Evolutionary conservation across 2,329 filamentous ascomycete species (phyloP).

Genomic region (Colletotrichum paranaense): DNA sequence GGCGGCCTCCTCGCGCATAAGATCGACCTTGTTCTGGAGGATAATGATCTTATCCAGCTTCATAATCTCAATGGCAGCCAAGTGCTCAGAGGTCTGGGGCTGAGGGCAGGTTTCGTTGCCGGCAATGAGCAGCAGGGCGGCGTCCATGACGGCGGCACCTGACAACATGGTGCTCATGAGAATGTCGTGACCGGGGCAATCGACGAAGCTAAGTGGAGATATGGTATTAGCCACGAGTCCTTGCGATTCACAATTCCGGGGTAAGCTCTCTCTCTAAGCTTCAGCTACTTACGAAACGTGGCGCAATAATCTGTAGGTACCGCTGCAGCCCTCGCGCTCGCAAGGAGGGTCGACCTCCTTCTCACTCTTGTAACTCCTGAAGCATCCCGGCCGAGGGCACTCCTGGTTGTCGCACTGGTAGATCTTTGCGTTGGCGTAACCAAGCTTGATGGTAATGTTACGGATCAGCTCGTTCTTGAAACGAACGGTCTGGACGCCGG

Average conservation of each 20-base stretch:
- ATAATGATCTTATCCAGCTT: conserved; percentile 99
- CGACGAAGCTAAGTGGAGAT: conserved; percentile 78
- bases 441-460: conserved; percentile 99
- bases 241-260: conserved; percentile 12
- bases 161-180: conserved; percentile 99
- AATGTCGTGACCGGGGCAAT: conserved; percentile 99
- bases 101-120: conserved; percentile 99
- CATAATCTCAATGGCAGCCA: conserved; percentile 99
- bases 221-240: conserved; percentile 38
- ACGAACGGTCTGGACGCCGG: conserved; percentile 96
- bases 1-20: conserved; percentile 96
- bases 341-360: conserved; percentile 98
- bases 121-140: conserved; percentile 93
- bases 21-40: conserved; percentile 98
- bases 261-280: conserved; percentile 14
- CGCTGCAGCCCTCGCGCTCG: conserved; percentile 90
- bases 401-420: conserved; percentile 96
- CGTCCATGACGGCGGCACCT: conserved; percentile 99
- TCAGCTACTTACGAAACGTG: conserved; percentile 83
- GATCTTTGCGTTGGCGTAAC: conserved; percentile 99
- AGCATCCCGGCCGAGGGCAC: conserved; percentile 95
- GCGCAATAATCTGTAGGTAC: conserved; percentile 87
- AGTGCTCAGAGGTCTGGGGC: conserved; percentile 97
- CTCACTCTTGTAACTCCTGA: conserved; percentile 97
- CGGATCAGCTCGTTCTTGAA: conserved; percentile 99